Conservation (phyloP, 2,329 filamentous ascomycete species). For the Ophiostoma australiae region DNA sequence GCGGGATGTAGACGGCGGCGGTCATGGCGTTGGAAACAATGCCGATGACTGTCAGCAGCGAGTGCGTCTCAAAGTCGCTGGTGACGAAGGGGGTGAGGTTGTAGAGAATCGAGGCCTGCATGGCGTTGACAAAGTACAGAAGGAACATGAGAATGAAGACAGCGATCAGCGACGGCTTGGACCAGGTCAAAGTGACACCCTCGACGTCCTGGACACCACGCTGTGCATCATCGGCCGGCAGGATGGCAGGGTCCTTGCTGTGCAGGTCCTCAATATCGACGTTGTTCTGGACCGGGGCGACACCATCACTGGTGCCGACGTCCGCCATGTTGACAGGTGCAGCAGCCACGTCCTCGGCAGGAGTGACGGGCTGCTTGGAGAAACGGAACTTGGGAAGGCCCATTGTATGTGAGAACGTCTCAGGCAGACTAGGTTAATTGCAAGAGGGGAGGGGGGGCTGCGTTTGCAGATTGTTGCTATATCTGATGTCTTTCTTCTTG, state of each 20-base stretch:
- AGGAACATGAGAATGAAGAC: slow-evolving; percentile 46
- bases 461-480: not conserved
- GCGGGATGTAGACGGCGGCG: slow-evolving; percentile 57
- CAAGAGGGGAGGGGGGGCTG: not conserved
- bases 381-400: slow-evolving; percentile 20
- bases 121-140: slow-evolving; percentile 48
- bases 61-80: slow-evolving; percentile 49
- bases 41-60: slow-evolving; percentile 47
- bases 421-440: not conserved
- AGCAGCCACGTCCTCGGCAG: slow-evolving; percentile 8
- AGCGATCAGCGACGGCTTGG: slow-evolving; percentile 37
- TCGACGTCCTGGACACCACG: slow-evolving; percentile 46
- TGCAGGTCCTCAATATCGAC: slow-evolving; percentile 16
- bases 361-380: slow-evolving; percentile 13
- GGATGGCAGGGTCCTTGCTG: slow-evolving; percentile 15
- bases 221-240: slow-evolving; percentile 33
- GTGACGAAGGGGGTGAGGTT: slow-evolving; percentile 46
- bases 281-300: not conserved
- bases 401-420: slow-evolving; percentile 12
- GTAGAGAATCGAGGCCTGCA: slow-evolving; percentile 42
- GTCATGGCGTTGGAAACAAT: slow-evolving; percentile 52
- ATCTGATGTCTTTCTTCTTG: not conserved
- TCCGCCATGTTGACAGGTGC: not conserved
- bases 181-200: slow-evolving; percentile 44
- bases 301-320: not conserved